phyloP scores from a whole-genome alignment of 1,284 basidiomycete species.

The Trichosporon ovoides region DNA sequence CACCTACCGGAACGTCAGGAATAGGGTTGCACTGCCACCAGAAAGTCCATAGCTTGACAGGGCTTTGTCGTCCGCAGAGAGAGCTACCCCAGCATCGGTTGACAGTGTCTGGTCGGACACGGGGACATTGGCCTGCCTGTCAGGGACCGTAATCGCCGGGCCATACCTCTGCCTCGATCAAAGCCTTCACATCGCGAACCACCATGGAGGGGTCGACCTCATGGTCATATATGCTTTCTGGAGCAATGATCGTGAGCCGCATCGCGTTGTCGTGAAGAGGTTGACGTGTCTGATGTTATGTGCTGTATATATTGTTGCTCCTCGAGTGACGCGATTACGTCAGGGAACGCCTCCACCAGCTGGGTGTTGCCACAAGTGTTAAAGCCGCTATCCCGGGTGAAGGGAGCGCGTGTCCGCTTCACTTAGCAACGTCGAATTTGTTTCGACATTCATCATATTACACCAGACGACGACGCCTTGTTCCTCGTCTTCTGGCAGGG shows the following conservation, averaged over 20 bases:
- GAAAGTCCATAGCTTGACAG: constrained; percentile 40
- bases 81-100: constrained; percentile 36
- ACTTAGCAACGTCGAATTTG: not conserved
- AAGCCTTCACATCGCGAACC: constrained; percentile 78
- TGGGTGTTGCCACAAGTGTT: not conserved
- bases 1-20: constrained; percentile 39
- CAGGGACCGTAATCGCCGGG: not conserved
- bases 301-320: not conserved
- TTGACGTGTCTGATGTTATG: not conserved
- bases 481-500: constrained; percentile 22
- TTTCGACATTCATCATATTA: constrained; percentile 15
- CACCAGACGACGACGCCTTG: constrained; percentile 42
- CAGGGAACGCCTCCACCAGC: not conserved
- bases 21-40: constrained; percentile 34
- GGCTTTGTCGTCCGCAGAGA: constrained; percentile 27
- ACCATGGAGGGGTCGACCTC: constrained; percentile 85
- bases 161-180: constrained; percentile 81
- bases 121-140: constrained; percentile 32
- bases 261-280: constrained; percentile 51
- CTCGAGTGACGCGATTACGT: not conserved
- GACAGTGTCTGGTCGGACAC: constrained; percentile 25
- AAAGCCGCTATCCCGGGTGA: not conserved
- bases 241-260: constrained; percentile 71
- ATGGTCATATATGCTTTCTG: constrained; percentile 67
- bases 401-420: not conserved